Evolutionary conservation across 2,329 filamentous ascomycete genomes (phyloP), one percentile per base, ranked within the genome.

Genomic region (Gyromitra esculenta): DNA sequence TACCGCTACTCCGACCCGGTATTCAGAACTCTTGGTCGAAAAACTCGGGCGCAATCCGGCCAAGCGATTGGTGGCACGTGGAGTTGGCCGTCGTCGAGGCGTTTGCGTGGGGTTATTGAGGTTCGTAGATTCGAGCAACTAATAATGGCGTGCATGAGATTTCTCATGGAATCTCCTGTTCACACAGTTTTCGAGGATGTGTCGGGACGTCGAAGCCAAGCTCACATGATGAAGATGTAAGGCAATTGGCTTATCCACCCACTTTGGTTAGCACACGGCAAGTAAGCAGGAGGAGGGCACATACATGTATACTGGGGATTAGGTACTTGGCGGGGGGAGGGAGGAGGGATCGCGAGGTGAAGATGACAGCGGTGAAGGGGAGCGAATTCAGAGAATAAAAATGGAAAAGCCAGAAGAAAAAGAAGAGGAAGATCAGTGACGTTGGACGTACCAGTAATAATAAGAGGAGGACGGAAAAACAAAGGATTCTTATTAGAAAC

Each of bases 31-130:
- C 56, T 66, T 73, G 59, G 50, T 52, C 21, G 37, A 54, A 62
- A 63, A 64, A 50, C 11, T 45, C 59, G 63, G 71, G 71, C 18
- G 31, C 13, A 25, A 35, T 54, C 57, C 65, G 56, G 39, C 21
- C 48, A 39, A 50, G 57, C 65, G 72, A 75, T 75, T 75, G 72
- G 72, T 75, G 59, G 65, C 57, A 75, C 72, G 65, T 70, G 72
- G 59, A 64, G 60, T 41, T 54, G 11, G 50, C 35, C 13, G 43
- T 60, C 57, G 60, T 45, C 54, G 41, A 59, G 41, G 63, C 52
- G 52, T 65, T 67, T 60, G 71, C 64, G 71, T 74, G 71, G 71
- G 71, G 67, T 63, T 45, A 13, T 69, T 41, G 39, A 18, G 13
- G 31, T 57, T 35, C 54, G 63, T 35, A 62, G 13, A 62, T 69